phyloP scores from a whole-genome alignment of 78 protist species.

The Dictyostelium citrinum region DNA sequence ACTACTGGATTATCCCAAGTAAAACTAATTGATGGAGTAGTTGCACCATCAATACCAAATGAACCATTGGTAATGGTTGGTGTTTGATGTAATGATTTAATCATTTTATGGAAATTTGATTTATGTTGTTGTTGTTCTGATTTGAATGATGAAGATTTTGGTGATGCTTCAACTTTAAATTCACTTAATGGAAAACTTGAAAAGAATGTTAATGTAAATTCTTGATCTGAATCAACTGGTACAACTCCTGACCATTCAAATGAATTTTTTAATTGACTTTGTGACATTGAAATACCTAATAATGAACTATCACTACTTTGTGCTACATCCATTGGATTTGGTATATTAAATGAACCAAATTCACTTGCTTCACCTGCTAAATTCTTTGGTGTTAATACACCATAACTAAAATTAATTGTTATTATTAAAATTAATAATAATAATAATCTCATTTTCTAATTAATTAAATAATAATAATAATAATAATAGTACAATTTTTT shows the following conservation, averaged over 20 bases:
- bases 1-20: slow-evolving; percentile 14
- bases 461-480: no score
- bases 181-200: neutral
- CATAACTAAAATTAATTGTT: neutral
- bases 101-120: neutral
- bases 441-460: neutral
- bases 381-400: slow-evolving; percentile 50
- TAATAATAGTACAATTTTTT: no score
- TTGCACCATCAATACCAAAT: slow-evolving; percentile 64
- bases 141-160: neutral
- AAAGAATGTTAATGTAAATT: slow-evolving; percentile 31
- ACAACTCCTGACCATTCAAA: slow-evolving; percentile 46
- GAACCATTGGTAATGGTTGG: slow-evolving; percentile 15
- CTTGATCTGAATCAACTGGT: slow-evolving; percentile 45
- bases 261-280: neutral
- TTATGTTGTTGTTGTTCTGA: neutral
- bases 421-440: neutral
- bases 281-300: neutral
- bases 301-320: slow-evolving; percentile 41
- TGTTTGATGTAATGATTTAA: neutral
- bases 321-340: slow-evolving; percentile 47
- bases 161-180: slow-evolving; percentile 23
- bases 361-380: slow-evolving; percentile 54
- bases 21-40: slow-evolving; percentile 9
- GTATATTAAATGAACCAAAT: slow-evolving; percentile 16